These are phyloP conservation scores for Candida bentonensis DNA, from an alignment of 805 yeast species.

Conservation along the genomic window DNA sequence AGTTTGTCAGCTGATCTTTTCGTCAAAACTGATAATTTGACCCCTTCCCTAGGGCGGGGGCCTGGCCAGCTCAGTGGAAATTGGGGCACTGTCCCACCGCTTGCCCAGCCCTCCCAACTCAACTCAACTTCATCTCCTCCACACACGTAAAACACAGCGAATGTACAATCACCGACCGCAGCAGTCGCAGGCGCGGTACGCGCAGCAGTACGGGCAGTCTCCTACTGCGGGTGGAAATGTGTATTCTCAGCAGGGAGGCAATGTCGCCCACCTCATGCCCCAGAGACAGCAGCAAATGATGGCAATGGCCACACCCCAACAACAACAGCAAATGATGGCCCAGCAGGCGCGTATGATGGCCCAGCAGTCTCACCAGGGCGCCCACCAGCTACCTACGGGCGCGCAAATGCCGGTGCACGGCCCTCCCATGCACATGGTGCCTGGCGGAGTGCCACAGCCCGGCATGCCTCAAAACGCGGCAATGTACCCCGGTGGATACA, in stretches of 20 bases:
- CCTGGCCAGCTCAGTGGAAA: too few relatives aligned
- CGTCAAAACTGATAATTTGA: too few relatives aligned
- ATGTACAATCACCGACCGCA: neutral
- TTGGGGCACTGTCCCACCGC: too few relatives aligned
- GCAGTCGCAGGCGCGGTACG: neutral
- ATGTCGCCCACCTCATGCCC: slow-evolving; percentile 8
- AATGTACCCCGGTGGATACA: too few relatives aligned
- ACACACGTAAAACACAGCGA: neutral
- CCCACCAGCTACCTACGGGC: neutral
- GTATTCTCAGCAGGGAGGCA: neutral
- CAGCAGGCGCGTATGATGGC: slow-evolving; percentile 1
- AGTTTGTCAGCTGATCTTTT: too few relatives aligned
- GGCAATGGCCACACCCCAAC: too few relatives aligned
- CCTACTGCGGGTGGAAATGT: neutral
- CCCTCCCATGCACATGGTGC: neutral
- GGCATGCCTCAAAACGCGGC: too few relatives aligned
- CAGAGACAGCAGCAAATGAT: slow-evolving; percentile 7
- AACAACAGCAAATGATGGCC: slow-evolving; percentile 9
- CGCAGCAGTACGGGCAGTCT: neutral
- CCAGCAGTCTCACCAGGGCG: neutral
- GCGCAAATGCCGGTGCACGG: neutral
- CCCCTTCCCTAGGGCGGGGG: too few relatives aligned
- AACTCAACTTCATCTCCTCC: too few relatives aligned
- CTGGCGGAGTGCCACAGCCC: neutral
- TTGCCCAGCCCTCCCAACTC: neutral